Base-by-base conservation (phyloP, 1,139 yeast genomes). In the Pneumocystis wakefieldiae region DNA sequence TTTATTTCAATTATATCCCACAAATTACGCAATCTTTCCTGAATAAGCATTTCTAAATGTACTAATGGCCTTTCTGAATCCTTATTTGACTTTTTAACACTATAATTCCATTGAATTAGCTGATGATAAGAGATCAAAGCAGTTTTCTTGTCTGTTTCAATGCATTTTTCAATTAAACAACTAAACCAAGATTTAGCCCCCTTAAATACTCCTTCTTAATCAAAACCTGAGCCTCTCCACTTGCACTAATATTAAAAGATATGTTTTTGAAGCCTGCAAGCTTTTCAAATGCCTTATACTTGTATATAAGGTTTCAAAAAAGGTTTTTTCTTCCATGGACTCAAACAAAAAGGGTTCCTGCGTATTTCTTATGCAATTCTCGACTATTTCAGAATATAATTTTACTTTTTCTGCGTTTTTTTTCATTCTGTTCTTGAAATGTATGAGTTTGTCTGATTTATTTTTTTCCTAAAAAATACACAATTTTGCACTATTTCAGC, bases 41-140 rank as follows among this genome's bases (percentile, higher is more conserved):
- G 53, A 2, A 66, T 15, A 59, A 42, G 66, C 14, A 53, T 62
- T 15, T 63, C 64, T 29, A 66, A 57, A 35, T 61, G 64, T 7
- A 57, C 36, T 3, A 65, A 62, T 4, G 66, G 38, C 29, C 62
- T 62, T 17, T 66, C 67, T 29, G 63, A 48, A 12, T 39, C 42
- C 37, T 37, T 58, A 59, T 60, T 64, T 38, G 53, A 41, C 19
- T 57, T 14, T 28, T n/a, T 38, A 8, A 63, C 57, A 1, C 8
- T 17, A 17, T 57, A 17, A 8, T 10, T 41, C 53, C 28, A 41
- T 17, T 41, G 24, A 41, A 41, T 41, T 6, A 41, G 14, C 19
- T 41, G 14, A 6, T 41, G 53, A 17, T 41, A 41, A 3, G 28
- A 19, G 17, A 17, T 41, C 7, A 41, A 41, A 19, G 53, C 53